These are phyloP conservation scores for Osmanthus fragrans DNA, from an alignment of 257 asterid species.

Conservation along the genomic window DNA sequence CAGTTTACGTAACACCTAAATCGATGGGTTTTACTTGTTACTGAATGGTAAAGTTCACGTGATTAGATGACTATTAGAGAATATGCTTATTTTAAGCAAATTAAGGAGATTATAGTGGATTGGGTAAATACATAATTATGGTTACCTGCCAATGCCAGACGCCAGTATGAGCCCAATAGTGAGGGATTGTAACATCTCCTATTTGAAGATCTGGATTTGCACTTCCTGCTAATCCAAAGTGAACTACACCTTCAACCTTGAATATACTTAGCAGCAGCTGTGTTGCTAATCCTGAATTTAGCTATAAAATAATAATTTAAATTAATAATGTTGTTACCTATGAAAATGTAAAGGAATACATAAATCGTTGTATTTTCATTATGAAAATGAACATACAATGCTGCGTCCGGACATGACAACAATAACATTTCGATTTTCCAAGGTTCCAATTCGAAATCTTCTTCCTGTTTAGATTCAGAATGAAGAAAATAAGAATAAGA, in stretches of 20 bases:
- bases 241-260: constrained; percentile 54
- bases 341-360: no score
- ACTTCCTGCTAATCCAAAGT: constrained; percentile 69
- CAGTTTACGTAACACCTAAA: no score
- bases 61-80: no score
- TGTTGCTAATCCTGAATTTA: constrained; percentile 62
- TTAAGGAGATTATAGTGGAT: no score
- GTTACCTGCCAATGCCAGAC: constrained; percentile 74
- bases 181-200: constrained; percentile 68
- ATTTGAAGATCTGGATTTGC: constrained; percentile 45
- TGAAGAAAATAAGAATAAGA: no score
- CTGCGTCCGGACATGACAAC: constrained; percentile 31
- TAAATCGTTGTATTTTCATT: not conserved
- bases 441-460: constrained; percentile 29
- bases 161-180: constrained; percentile 54
- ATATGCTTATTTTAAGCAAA: no score
- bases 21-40: no score
- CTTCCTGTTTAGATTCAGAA: constrained; percentile 2
- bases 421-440: constrained; percentile 16
- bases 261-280: constrained; percentile 47
- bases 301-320: constrained; percentile 20
- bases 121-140: not conserved
- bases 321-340: no score
- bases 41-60: not conserved
- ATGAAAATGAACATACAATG: constrained; percentile 4